These are phyloP conservation scores for Mediolabrus comicus DNA, from an alignment of 108 stramenopile genomes.

Conservation along the genomic window DNA sequence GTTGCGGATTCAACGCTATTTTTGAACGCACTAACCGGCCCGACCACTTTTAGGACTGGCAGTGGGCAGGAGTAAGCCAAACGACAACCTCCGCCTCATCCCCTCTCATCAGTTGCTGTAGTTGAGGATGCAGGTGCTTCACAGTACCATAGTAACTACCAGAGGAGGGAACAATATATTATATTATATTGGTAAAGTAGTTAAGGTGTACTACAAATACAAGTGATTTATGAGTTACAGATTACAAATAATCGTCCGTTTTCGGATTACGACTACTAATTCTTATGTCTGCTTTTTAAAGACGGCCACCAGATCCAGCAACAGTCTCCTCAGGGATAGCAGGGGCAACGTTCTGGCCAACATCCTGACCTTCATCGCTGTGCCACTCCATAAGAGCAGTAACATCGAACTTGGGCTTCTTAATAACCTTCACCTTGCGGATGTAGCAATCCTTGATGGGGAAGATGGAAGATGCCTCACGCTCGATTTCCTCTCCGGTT, in stretches of 20 bases:
- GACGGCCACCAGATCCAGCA: conserved; percentile 91
- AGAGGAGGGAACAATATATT: too few relatives aligned
- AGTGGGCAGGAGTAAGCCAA: too few relatives aligned
- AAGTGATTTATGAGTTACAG: conserved; percentile 1
- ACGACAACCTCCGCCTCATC: too few relatives aligned
- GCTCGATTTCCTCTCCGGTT: conserved; percentile 93
- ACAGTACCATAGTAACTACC: too few relatives aligned
- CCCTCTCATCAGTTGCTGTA: too few relatives aligned
- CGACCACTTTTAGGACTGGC: too few relatives aligned
- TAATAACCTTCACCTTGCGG: conserved; percentile 99
- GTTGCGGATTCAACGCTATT: background rate
- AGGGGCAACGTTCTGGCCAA: conserved; percentile 75
- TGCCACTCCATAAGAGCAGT: conserved; percentile 99
- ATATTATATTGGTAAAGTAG: too few relatives aligned
- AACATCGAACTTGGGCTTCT: conserved; percentile 99
- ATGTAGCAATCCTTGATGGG: conserved; percentile 99
- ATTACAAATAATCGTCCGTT: conserved; percentile 2
- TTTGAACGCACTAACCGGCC: too few relatives aligned
- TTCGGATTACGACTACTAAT: background rate
- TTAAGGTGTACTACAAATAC: too few relatives aligned
- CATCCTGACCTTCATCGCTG: conserved; percentile 85
- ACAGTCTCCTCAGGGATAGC: conserved; percentile 76
- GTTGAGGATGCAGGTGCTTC: too few relatives aligned
- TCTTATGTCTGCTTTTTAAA: conserved; percentile 15
- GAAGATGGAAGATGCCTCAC: conserved; percentile 88